Base-by-base conservation (phyloP, 1,139 yeast species). In the Citeromyces siamensis region DNA sequence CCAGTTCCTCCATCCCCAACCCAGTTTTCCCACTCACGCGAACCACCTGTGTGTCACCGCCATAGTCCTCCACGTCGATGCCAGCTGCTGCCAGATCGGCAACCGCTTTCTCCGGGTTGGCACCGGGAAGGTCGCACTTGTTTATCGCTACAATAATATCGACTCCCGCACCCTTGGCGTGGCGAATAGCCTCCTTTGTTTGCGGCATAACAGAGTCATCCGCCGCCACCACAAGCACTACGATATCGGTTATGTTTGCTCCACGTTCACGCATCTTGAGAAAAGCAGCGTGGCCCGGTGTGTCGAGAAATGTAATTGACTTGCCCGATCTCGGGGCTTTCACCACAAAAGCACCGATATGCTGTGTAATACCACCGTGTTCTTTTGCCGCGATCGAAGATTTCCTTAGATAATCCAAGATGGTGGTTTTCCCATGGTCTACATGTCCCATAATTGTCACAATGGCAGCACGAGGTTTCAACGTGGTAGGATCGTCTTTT, bases 381-480 rank as follows among this genome's bases (percentile, higher is more conserved):
- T 90, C 99, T 32, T 75, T 71, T 21, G 75, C 74, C 0, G 81
- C 97, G 6, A 90, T 74, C 0, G 86, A 73, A 0, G 95, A 79
- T 46, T 84, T 85, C 35, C 97, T 67, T 47, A 93, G 62, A 47
- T 75, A 72, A 53, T 93, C 98, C 41, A 90, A 66, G 44, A 90
- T 80, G 0, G 98, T 88, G 2, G 99, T 90, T 53, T 90, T 90
- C 1, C 99, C 99, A 53, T 90, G 99, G 56, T 90, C 99, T 32
- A 90, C 98, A 57, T 90, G 99, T 4, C 99, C 99, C 97, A 90
- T 90, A 37, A 90, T 84, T 0, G 98, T 88, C 2, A 90, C 96
- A 19, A 90, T 81, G 0, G 99, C 98, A 0, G 98, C 86, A 45
- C 98, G 65, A 12, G 76, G 66, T 37, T 74, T 74, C 43, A 81